Base-by-base conservation (phyloP, 208 protist species). In the Borovskyia barvae region DNA sequence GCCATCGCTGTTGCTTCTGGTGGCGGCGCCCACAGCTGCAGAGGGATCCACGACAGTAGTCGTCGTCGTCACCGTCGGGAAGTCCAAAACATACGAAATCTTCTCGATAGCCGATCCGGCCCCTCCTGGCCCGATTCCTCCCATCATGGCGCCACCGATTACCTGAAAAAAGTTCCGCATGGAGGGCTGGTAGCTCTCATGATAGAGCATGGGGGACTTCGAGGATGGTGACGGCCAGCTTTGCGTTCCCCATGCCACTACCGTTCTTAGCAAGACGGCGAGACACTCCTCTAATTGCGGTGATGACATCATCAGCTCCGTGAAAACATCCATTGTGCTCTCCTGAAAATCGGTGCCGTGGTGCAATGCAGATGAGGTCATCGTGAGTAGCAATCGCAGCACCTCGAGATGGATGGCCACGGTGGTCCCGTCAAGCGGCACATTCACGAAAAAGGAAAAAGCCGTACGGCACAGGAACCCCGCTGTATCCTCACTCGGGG, bases 331-430 rank as follows among this genome's bases (percentile, higher is more conserved):
- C 42, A 86, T 80, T n/a, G 55, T 37, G 11, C 56, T 61, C 51
- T 88, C 70, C 22, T 66, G 39, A 17, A 79, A 77, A 14, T 59
- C 52, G 8, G 75, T 85, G 45, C 46, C 66, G 73, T 94, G 87
- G 42, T 92, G 83, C 45, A 94, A 72, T 17, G 84, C 77, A 35
- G 84, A 80, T 19, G 84, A 86, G 26, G 62, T 88, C 76, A 92
- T 75, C n/a, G 77, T 88, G 4, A 92, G 64, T 20, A 94, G 68
- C 35, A 94, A 63, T 8, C 65, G 75, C 22, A 81, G 48, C 25
- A 85, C 77, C 17, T 70, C 71, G 15, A 64, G 36, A 45, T 94
- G 87, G 32, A 62, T 66, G 35, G 72, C 33, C 8, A 80, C 72
- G n/a, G 83, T 90, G 6, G 20, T 35, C 25, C 22, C 20, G 11